These are phyloP conservation scores for Xylaria sp. DNA, from an alignment of 2,329 filamentous ascomycete species.

Conservation along the genomic window DNA sequence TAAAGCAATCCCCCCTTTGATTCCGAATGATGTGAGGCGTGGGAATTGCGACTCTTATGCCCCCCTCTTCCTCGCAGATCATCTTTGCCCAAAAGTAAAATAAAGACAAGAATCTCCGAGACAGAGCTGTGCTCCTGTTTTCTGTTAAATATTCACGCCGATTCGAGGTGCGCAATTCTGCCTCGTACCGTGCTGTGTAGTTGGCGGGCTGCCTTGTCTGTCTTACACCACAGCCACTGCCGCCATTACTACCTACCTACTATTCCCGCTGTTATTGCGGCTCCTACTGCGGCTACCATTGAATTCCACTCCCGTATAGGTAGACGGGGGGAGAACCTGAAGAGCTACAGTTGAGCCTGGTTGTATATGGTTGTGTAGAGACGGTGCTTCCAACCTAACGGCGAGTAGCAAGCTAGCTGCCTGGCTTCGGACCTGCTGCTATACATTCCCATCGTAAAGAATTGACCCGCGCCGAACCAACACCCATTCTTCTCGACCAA, in stretches of 20 bases:
- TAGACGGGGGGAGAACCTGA: conserved; percentile 12
- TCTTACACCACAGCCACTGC: conserved; percentile 15
- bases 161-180: conserved; percentile 15
- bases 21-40: conserved; percentile 36
- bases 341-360: conserved; percentile 6
- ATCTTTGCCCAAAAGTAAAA: conserved; percentile 15
- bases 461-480: conserved; percentile 19
- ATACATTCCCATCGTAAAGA: conserved; percentile 27
- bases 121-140: conserved; percentile 42
- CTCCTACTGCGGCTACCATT: conserved; percentile 8
- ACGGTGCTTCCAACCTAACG: conserved; percentile 23
- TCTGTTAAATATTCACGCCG: conserved; percentile 28
- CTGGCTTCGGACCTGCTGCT: conserved; percentile 10
- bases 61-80: conserved; percentile 36
- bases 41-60: conserved; percentile 36
- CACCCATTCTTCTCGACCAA: conserved; percentile 16
- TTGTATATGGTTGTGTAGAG: conserved; percentile 21
- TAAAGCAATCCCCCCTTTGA: conserved; percentile 39
- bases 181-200: conserved; percentile 14
- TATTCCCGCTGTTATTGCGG: conserved; percentile 21
- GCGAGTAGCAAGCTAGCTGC: conserved; percentile 25
- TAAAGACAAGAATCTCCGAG: not conserved
- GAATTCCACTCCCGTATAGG: conserved; percentile 1
- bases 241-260: not conserved
- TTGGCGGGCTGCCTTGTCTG: conserved; percentile 26